phyloP scores from a whole-genome alignment of 352 stramenopile genomes.

The Saprolegnia parasitica region DNA sequence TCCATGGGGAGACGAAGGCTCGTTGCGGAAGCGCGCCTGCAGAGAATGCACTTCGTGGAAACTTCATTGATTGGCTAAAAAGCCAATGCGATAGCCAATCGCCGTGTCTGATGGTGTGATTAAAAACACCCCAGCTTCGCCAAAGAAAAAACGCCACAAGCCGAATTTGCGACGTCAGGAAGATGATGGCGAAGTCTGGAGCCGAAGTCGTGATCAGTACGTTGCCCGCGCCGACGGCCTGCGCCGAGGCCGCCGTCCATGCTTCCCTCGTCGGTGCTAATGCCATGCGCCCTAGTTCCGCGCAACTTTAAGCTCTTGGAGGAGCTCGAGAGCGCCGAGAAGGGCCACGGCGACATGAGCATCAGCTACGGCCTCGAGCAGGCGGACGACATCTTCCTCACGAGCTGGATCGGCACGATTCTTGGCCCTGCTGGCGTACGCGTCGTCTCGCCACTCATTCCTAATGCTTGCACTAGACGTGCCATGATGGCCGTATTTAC shows the following conservation, averaged over 20 bases:
- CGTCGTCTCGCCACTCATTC: background rate
- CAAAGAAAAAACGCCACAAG: constrained; percentile 21
- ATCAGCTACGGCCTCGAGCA: constrained; percentile 95
- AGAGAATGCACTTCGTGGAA: background rate
- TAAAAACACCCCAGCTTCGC: constrained; percentile 14
- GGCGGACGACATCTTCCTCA: constrained; percentile 96
- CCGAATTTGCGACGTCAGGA: background rate
- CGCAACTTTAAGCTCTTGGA: constrained; percentile 94
- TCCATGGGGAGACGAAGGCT: no score
- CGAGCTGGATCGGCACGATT: constrained; percentile 97
- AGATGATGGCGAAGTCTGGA: constrained; percentile 66
- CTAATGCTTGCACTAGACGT: constrained; percentile 65
- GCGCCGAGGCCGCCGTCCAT: background rate
- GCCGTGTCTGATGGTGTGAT: background rate
- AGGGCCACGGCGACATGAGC: constrained; percentile 91
- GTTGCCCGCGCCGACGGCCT: constrained; percentile 15
- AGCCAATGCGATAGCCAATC: constrained; percentile 8
- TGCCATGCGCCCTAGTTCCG: constrained; percentile 49
- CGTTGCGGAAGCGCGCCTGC: no score
- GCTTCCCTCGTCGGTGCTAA: background rate
- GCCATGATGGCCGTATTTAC: constrained; percentile 95
- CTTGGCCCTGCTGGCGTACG: constrained; percentile 92
- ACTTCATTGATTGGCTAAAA: constrained; percentile 24
- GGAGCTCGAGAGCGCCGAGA: constrained; percentile 89
- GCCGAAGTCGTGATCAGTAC: constrained; percentile 76